Evolutionary conservation across 371 early-diverging fungal genomes (phyloP).

Genomic region (Nematocida minor): DNA sequence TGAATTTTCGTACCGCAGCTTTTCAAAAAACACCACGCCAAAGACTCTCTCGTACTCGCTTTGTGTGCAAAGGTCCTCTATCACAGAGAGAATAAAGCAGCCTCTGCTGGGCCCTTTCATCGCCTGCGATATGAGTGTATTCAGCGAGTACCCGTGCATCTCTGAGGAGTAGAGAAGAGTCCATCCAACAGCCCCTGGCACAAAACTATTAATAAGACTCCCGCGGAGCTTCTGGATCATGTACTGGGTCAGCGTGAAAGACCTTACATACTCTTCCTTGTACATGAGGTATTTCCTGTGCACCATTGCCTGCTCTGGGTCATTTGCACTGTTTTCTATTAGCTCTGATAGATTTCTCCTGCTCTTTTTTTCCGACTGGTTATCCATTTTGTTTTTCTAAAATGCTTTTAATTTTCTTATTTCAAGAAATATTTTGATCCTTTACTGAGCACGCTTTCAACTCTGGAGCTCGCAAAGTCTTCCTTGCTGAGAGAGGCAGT

Average conservation of each 20-base stretch:
- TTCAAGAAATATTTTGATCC: neutral
- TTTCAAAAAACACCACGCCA: constrained; percentile 44
- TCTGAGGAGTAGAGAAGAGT: constrained; percentile 48
- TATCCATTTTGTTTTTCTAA: neutral
- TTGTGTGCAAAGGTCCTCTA: constrained; percentile 9
- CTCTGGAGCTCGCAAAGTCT: neutral
- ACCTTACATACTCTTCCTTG: neutral
- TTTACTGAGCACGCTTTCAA: neutral
- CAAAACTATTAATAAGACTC: neutral
- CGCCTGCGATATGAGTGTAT: constrained; percentile 15
- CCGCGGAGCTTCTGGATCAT: constrained; percentile 27
- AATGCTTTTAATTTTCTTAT: neutral
- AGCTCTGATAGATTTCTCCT: neutral
- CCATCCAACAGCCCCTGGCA: constrained; percentile 28
- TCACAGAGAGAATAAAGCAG: constrained; percentile 27
- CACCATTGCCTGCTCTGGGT: neutral
- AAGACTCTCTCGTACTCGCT: constrained; percentile 43
- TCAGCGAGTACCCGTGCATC: constrained; percentile 48
- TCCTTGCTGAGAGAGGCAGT: neutral
- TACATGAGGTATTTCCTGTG: constrained; percentile 8
- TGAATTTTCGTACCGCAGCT: neutral
- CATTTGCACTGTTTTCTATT: neutral
- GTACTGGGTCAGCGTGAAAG: constrained; percentile 14
- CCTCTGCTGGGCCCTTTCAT: constrained; percentile 2
- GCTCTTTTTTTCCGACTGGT: neutral